Percentiles rank a stretch among this genome's conserved stretches.
These are phyloP conservation scores for Fusarium sp. DNA, from an alignment of 2,329 filamentous ascomycete genomes.

Conservation along the genomic window DNA sequence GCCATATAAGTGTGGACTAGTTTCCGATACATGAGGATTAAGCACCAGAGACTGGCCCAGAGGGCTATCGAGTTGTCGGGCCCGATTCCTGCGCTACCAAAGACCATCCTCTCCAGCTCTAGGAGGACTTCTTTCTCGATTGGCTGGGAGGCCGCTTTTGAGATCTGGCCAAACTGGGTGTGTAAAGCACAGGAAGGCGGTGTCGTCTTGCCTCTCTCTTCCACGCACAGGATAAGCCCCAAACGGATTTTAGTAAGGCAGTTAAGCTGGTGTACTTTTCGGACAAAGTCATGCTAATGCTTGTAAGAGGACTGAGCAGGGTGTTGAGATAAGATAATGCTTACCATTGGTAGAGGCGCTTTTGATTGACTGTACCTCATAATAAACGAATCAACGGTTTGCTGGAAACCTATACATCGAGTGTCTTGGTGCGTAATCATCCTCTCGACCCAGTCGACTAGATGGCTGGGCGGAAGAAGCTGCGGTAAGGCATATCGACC, in stretches of 20 bases:
- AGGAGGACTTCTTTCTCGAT: slow-evolving; percentile 46
- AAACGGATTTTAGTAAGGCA: slow-evolving; percentile 47
- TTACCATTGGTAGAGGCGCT: slow-evolving; percentile 44
- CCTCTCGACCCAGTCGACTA: slow-evolving; percentile 46
- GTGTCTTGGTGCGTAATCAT: slow-evolving; percentile 44
- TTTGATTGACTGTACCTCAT: slow-evolving; percentile 45
- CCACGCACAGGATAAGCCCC: slow-evolving; percentile 45
- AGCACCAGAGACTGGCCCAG: slow-evolving; percentile 48
- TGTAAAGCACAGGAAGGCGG: slow-evolving; percentile 48
- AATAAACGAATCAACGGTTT: slow-evolving; percentile 47
- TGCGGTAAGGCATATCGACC: slow-evolving; percentile 46
- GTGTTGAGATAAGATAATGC: neutral
- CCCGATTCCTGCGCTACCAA: slow-evolving; percentile 43
- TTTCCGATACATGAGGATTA: slow-evolving; percentile 49
- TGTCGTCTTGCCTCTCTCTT: slow-evolving; percentile 41
- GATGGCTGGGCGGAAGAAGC: slow-evolving; percentile 39
- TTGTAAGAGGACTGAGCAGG: slow-evolving; percentile 7
- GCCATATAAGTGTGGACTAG: slow-evolving; percentile 48
- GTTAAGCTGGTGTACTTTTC: slow-evolving; percentile 46
- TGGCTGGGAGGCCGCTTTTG: slow-evolving; percentile 46
- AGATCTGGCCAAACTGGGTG: slow-evolving; percentile 49
- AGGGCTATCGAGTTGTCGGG: slow-evolving; percentile 45
- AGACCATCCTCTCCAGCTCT: slow-evolving; percentile 46
- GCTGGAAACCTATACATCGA: slow-evolving; percentile 46
- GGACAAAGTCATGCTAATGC: slow-evolving; percentile 41